Base-by-base conservation (phyloP, 2,329 filamentous ascomycete genomes). In the Arthrinium phaeospermum region DNA sequence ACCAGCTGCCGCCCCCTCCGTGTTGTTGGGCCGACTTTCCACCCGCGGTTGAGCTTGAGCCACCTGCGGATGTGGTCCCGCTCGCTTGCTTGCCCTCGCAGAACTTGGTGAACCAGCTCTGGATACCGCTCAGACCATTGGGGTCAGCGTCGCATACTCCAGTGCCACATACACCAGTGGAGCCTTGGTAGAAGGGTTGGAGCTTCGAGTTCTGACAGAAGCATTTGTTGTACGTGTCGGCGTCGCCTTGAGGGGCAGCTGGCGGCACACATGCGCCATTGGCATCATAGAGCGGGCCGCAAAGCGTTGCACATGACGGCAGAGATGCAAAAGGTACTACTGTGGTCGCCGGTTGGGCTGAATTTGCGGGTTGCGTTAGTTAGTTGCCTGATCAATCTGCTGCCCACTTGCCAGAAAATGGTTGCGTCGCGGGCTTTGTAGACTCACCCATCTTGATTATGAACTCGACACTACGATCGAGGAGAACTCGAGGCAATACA, bases 261-360 rank as follows among this genome's bases (percentile, higher is more conserved):
- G 88, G 89, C 4, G 92, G 91, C 1, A 92, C 87, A 81, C 94
- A 97, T 74, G 86, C 90, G 67, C 88, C 88, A 78, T 95, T 93
- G 72, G 93, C 94, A 81, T 93, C 89, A 79, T 88, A 90, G 64
- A 94, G 89, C 41, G 84, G 80, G 61, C 87, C 86, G 78, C 92
- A 94, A 67, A 79, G 74, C 30, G 84, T 80, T 13, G 90, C 92
- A 78, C 92, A 94, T 37, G 86, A 79, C 5, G 92, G 92, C 68
- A 94, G 88, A 57, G 85, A 81, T 67, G 78, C 75, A 76, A 91
- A 89, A 68, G 90, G 89, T 57, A 90, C 84, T 74, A 92, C 85
- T 7, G 88, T 89, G 16, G 87, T 89, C 19, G 34, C 57, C 57
- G 57, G 57, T 41, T n/a, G 30, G 57, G 57, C 57, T 64, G 57